A percentile compares a stretch with the other conserved stretches of the same genome.
These are phyloP conservation scores for Exophiala mesophila DNA, from an alignment of 2,329 filamentous ascomycete species.

Conservation along the genomic window DNA sequence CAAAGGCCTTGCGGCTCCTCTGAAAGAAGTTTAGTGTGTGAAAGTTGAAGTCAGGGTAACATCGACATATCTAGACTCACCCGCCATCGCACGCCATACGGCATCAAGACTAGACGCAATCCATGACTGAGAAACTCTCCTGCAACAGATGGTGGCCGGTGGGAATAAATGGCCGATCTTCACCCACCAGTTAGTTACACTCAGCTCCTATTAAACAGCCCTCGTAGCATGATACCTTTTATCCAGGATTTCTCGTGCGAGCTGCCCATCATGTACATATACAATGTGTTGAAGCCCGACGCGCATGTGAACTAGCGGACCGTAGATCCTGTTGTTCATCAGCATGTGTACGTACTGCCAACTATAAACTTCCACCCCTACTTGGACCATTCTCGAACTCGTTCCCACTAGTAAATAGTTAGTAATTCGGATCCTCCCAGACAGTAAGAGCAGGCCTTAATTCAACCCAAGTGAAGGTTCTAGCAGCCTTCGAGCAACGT, in stretches of 20 bases:
- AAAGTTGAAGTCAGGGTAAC: background rate
- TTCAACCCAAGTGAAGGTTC: background rate
- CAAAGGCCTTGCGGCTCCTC: conserved; percentile 1
- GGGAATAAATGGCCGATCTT: conserved; percentile 4
- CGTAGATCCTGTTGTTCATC: conserved; percentile 1
- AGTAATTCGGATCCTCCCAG: background rate
- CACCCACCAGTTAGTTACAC: too few relatives aligned
- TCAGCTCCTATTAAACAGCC: too few relatives aligned
- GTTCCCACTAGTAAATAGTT: background rate
- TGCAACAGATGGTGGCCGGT: conserved; percentile 5
- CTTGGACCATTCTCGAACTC: background rate
- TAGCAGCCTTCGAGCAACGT: background rate
- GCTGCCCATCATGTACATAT: conserved; percentile 2
- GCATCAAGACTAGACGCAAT: conserved; percentile 6
- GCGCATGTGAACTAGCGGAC: conserved; percentile 2
- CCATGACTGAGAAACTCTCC: conserved; percentile 5
- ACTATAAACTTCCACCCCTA: background rate
- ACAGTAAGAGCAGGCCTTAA: background rate
- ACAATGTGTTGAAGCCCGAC: conserved; percentile 4
- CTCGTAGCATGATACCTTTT: conserved; percentile 1
- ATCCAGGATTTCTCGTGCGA: conserved; percentile 7
- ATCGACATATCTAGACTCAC: conserved; percentile 1
- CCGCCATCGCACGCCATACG: conserved; percentile 5
- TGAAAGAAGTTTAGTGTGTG: background rate
- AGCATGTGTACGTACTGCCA: background rate